Evolutionary conservation across 179 eudicot species (phyloP), one percentile per base, ranked within the genome.

Genomic region (Spergularia azorica): DNA sequence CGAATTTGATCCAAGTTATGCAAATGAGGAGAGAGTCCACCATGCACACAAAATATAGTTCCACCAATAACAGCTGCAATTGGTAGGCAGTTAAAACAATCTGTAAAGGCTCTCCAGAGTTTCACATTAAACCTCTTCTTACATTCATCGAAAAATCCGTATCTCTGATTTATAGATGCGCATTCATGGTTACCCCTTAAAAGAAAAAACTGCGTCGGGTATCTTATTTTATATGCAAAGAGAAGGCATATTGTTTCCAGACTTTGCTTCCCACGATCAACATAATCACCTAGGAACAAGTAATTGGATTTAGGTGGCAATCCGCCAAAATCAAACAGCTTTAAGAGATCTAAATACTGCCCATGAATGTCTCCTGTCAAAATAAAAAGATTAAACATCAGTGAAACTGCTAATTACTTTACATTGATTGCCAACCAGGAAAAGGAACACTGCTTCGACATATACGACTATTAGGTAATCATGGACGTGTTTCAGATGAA

Each of bases 211-310:
- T 79, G 79, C 0, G 72, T 80, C 0, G 85, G 85, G 74, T 79
- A 82, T 76, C 71, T 82, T 65, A 82, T 79, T 67, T 82, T 82
- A 18, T 70, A 82, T 13, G 85, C 85, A 46, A 82, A 79, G 39
- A 82, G 79, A 74, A 82, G 85, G 59, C 85, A 82, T 41, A 82
- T 79, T 66, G 94, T 90, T 85, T 90, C 94, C 18, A 90, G 81
- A 80, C 92, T 90, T 77, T 90, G 94, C 78, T 90, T 90, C 72
- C 94, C 94, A 7, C 94, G 92, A 72, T 90, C 94, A 13, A 90
- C 94, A 67, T 90, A 90, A 80, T 90, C 94, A 20, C 94, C 94
- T 60, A 90, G 83, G 81, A 90, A 90, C 57, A 90, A 79, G 84
- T 90, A 90, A 32, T 89, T 90, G 46, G 94, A 85, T 76, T 88